Evolutionary conservation across 805 yeast genomes (phyloP).

Genomic region (Tetrapisispora taiwanensis): DNA sequence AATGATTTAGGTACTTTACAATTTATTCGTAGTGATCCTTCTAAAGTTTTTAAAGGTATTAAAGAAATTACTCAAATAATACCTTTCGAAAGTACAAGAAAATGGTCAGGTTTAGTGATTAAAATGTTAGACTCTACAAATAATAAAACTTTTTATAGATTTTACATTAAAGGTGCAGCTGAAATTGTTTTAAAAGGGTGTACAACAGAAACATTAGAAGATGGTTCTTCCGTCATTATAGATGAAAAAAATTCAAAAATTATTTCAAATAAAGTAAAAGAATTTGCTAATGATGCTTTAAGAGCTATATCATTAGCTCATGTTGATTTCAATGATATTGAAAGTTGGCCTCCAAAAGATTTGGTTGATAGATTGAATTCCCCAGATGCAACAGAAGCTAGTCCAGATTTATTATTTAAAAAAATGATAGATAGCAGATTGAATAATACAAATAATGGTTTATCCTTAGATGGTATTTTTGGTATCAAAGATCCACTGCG

Average conservation of each 20-base stretch:
- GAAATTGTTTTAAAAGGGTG: conserved; percentile 69
- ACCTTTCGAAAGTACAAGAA: conserved; percentile 87
- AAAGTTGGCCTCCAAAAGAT: conserved; percentile 61
- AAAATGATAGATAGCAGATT: conserved; percentile 15
- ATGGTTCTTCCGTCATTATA: conserved; percentile 20
- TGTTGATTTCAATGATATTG: conserved; percentile 43
- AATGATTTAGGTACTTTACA: conserved; percentile 34
- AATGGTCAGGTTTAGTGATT: conserved; percentile 82
- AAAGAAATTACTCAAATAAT: conserved; percentile 52
- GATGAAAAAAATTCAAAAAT: conserved; percentile 23
- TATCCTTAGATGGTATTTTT: conserved; percentile 61
- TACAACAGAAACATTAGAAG: conserved; percentile 29
- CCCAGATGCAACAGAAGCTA: conserved; percentile 29
- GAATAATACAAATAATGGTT: conserved; percentile 18
- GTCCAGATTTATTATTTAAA: conserved; percentile 34
- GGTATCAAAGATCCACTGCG: conserved; percentile 96
- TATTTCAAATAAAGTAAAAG: conserved; percentile 36
- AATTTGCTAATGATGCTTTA: conserved; percentile 67
- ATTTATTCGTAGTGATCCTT: conserved; percentile 31
- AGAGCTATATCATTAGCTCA: conserved; percentile 88
- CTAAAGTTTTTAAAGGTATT: conserved; percentile 18
- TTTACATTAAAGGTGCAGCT: conserved; percentile 87
- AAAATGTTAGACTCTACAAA: conserved; percentile 30
- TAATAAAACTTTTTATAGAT: conserved; percentile 32
- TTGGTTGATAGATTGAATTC: conserved; percentile 28